These are phyloP conservation scores for Phaffia australis DNA, from an alignment of 768 basidiomycete genomes.

Conservation along the genomic window DNA sequence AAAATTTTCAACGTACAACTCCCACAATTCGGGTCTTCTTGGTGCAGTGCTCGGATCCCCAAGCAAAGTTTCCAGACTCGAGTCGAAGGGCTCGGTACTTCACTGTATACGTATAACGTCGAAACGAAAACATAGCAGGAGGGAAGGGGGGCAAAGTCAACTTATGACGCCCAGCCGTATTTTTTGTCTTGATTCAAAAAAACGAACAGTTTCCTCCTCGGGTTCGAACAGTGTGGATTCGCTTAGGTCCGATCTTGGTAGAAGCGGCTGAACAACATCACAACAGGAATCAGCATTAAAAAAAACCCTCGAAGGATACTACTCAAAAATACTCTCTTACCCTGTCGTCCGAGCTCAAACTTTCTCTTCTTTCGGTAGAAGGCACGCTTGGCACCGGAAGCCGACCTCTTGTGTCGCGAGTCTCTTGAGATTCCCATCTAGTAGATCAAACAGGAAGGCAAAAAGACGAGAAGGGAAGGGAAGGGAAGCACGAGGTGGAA, in stretches of 20 bases:
- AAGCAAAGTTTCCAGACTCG: slow-evolving; percentile 95
- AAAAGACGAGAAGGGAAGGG: slow-evolving; percentile 5
- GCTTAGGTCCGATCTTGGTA: slow-evolving; percentile 93
- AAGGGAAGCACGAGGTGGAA: background rate
- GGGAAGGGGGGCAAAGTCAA: background rate
- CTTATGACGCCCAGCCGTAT: slow-evolving; percentile 4
- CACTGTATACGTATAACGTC: slow-evolving; percentile 30
- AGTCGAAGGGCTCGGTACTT: slow-evolving; percentile 95
- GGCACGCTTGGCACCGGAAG: slow-evolving; percentile 68
- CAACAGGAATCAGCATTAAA: background rate
- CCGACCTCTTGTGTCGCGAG: slow-evolving; percentile 94
- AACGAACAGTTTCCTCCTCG: slow-evolving; percentile 68
- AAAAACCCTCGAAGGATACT: background rate
- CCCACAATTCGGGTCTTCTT: slow-evolving; percentile 91
- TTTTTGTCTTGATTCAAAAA: background rate
- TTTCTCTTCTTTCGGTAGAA: slow-evolving; percentile 99
- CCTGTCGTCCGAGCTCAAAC: slow-evolving; percentile 97
- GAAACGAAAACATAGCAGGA: background rate
- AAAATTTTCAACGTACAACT: slow-evolving; percentile 56
- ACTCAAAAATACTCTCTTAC: background rate
- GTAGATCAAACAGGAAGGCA: background rate
- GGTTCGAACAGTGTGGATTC: slow-evolving; percentile 85
- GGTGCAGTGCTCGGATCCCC: slow-evolving; percentile 90
- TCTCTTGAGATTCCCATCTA: slow-evolving; percentile 81
- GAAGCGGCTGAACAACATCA: slow-evolving; percentile 50